These are phyloP conservation scores for Chalciporus chontae DNA, from an alignment of 768 basidiomycete species.

Conservation along the genomic window DNA sequence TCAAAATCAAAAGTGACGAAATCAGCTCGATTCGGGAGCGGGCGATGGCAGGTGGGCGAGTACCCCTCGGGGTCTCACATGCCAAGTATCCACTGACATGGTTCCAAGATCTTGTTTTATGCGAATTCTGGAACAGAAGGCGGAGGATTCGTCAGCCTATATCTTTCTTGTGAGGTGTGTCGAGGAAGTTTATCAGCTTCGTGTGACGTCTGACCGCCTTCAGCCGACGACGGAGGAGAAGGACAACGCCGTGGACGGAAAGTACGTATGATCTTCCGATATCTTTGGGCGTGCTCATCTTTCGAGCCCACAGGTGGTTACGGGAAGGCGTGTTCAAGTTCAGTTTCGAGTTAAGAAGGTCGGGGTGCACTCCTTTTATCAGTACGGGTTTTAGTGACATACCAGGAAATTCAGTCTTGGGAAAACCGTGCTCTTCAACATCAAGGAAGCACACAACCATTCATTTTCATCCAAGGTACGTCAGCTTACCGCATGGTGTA, in stretches of 20 bases:
- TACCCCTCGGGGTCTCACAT: background rate
- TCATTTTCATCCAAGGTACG: conserved; percentile 69
- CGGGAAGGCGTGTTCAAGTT: conserved; percentile 85
- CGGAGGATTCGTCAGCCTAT: conserved; percentile 65
- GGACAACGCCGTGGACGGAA: conserved; percentile 60
- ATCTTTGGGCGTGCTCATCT: background rate
- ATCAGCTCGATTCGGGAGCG: conserved; percentile 73
- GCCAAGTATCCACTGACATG: background rate
- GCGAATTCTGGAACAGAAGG: conserved; percentile 71
- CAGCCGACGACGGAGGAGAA: conserved; percentile 79
- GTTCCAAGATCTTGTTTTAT: conserved; percentile 72
- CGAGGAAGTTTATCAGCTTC: background rate
- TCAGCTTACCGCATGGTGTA: background rate
- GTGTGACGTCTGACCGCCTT: conserved; percentile 6
- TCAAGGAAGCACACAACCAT: conserved; percentile 81
- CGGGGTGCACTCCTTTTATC: conserved; percentile 4
- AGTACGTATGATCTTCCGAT: conserved; percentile 32
- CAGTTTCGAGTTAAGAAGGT: conserved; percentile 79
- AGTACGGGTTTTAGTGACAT: background rate
- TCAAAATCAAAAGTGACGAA: conserved; percentile 75
- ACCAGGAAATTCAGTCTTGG: conserved; percentile 29
- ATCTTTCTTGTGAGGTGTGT: conserved; percentile 77
- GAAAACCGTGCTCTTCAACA: conserved; percentile 52
- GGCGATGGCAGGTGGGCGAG: conserved; percentile 60
- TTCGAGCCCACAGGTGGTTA: conserved; percentile 55